phyloP scores from a whole-genome alignment of 2,329 filamentous ascomycete genomes.

The Chrysoporthe austroafricana region DNA sequence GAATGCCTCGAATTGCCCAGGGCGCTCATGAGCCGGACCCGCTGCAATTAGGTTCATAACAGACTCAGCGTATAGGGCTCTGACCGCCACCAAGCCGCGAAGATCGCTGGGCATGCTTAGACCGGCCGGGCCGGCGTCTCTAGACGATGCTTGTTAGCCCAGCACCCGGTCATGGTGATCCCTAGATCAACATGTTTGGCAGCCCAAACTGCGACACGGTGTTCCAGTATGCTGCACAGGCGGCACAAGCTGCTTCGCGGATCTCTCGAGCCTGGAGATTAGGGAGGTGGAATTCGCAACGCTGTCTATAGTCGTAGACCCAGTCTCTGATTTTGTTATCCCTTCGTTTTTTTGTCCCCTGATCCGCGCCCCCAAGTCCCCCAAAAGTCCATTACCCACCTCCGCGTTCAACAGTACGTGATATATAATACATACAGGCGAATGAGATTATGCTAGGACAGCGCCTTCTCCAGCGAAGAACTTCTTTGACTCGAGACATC shows the following conservation, averaged over 20 bases:
- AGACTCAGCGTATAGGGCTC: background rate
- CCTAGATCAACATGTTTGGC: no score
- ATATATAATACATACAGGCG: background rate
- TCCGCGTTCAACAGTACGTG: background rate
- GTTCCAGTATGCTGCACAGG: background rate
- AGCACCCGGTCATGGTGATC: no score
- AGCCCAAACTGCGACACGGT: no score
- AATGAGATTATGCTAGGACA: conserved; percentile 10
- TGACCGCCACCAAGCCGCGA: no score
- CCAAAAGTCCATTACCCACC: background rate
- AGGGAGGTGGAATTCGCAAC: conserved; percentile 2
- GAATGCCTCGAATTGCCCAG: background rate
- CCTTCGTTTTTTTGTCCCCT: background rate
- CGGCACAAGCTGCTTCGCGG: background rate
- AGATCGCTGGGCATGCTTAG: no score
- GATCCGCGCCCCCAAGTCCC: background rate
- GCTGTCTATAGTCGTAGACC: conserved; percentile 2
- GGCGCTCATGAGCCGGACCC: background rate
- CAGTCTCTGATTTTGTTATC: background rate
- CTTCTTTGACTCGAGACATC: conserved; percentile 77
- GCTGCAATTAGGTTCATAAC: conserved; percentile 14
- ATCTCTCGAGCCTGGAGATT: background rate
- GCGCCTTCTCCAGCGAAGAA: conserved; percentile 55
- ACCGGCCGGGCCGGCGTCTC: no score
- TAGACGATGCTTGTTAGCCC: no score